Base-by-base conservation (phyloP, 2,329 filamentous ascomycete genomes). In the Aphanocladium album region DNA sequence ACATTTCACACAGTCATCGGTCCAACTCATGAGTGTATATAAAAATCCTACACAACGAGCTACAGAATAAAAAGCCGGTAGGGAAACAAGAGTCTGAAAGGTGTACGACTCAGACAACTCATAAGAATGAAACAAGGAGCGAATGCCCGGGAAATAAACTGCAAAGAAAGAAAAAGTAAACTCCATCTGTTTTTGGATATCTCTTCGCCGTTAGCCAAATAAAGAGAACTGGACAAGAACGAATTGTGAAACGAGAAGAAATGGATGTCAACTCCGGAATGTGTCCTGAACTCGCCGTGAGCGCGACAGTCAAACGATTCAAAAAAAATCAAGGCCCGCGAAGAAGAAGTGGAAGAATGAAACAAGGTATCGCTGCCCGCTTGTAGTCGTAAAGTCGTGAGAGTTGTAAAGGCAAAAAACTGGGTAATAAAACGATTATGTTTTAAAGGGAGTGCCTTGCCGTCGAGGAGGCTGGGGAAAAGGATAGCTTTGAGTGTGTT, bases 381-480 rank as follows among this genome's bases (percentile, higher is more conserved):
- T 59, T 53, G 49, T 37, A 45, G 39, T 59, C 57, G 49, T 59
- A 46, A 52, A 43, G 14, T 59, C 57, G 47, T 59, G 1, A 46
- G 63, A 60, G 2, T 52, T 23, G 30, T 39, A 25, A 57, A 33
- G 39, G 16, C 62, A 60, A 39, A 50, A 63, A 63, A 52, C 27
- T 37, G 60, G 17, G 35, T 59, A 54, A 63, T 45, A 46, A 23
- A 50, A 50, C 30, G 23, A 30, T 30, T 46, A 45, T 45, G 49
- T 45, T 33, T n/a, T 16, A 23, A 19, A 51, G 52, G 37, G 27
- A 46, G 35, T 51, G 45, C 56, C 46, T 21, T 51, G 46, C 30
- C 56, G 17, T 58, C 46, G 14, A 58, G 46, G 46, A 51, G 56
- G 56, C 45, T 25, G 17, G 19, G 16, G 19, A 19, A 23, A 57